Evolutionary conservation across 1,139 yeast species (phyloP).

Genomic region (Candida frijolesensis): DNA sequence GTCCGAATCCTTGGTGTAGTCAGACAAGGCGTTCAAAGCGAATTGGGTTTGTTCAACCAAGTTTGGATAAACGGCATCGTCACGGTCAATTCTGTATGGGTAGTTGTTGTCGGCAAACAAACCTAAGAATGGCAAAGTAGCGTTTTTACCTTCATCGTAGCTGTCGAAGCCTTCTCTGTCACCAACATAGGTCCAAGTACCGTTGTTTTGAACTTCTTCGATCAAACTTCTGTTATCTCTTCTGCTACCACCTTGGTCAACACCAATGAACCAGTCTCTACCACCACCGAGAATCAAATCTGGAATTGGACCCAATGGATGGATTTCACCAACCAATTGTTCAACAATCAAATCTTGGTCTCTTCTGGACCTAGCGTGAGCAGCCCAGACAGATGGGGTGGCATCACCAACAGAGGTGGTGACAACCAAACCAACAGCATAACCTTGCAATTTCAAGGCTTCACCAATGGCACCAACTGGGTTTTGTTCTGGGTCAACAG

Average conservation of each 20-base stretch:
- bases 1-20: slow-evolving; percentile 68
- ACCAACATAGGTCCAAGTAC: slow-evolving; percentile 67
- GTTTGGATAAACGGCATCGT: slow-evolving; percentile 61
- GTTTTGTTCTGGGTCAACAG: slow-evolving; percentile 57
- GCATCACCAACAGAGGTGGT: slow-evolving; percentile 76
- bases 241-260: slow-evolving; percentile 60
- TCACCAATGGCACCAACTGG: slow-evolving; percentile 87
- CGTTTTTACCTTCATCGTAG: slow-evolving; percentile 56
- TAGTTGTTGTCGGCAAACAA: slow-evolving; percentile 71
- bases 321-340: slow-evolving; percentile 71
- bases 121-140: slow-evolving; percentile 69
- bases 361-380: slow-evolving; percentile 69
- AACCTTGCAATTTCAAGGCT: slow-evolving; percentile 78
- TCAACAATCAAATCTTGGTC: slow-evolving; percentile 82
- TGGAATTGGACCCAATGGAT: slow-evolving; percentile 74
- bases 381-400: slow-evolving; percentile 83
- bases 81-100: slow-evolving; percentile 80
- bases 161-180: slow-evolving; percentile 57
- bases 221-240: slow-evolving; percentile 65
- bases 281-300: slow-evolving; percentile 92
- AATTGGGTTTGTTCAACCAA: slow-evolving; percentile 72
- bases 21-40: slow-evolving; percentile 64
- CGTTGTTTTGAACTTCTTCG: slow-evolving; percentile 54
- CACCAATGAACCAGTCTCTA: slow-evolving; percentile 66
- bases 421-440: slow-evolving; percentile 80